These are phyloP conservation scores for Podaxis pistillaris DNA, from an alignment of 768 basidiomycete species.

Conservation along the genomic window DNA sequence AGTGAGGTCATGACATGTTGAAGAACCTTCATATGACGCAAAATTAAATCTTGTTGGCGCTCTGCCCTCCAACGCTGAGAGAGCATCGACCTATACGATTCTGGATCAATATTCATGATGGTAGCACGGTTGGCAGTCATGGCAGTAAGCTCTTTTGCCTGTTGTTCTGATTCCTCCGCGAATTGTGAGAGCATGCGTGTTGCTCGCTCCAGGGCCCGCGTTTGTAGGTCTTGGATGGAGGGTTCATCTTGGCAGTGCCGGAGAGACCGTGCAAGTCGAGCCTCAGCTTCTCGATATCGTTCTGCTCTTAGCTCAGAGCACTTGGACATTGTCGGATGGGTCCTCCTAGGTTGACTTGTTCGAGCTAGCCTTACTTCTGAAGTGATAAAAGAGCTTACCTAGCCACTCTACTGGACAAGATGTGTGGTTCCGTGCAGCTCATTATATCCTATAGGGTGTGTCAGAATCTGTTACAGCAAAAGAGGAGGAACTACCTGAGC, in stretches of 20 bases:
- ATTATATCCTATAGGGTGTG: background rate
- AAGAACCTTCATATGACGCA: conserved; percentile 1
- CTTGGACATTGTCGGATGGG: background rate
- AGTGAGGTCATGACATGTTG: conserved; percentile 7
- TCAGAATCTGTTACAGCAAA: background rate
- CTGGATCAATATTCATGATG: conserved; percentile 2
- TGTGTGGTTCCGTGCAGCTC: background rate
- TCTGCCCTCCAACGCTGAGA: conserved; percentile 12
- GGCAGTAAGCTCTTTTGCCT: background rate
- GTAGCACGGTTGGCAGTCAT: background rate
- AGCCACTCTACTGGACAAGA: background rate
- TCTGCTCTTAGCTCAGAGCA: conserved; percentile 3
- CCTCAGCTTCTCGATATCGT: conserved; percentile 10
- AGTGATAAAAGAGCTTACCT: background rate
- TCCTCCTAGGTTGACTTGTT: background rate
- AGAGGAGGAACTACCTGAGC: conserved; percentile 1
- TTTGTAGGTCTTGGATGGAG: conserved; percentile 1
- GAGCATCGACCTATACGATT: conserved; percentile 1
- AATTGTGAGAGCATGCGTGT: conserved; percentile 4
- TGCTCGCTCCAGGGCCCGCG: conserved; percentile 5
- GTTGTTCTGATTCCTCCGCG: conserved; percentile 1
- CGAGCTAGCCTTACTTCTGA: background rate
- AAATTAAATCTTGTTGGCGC: conserved; percentile 5
- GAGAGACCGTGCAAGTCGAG: conserved; percentile 2
- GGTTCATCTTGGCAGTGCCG: conserved; percentile 7